Percentiles rank a stretch among this genome's conserved stretches.
These are phyloP conservation scores for Nigrograna mackinnonii DNA, from an alignment of 2,329 filamentous ascomycete species.

Conservation along the genomic window DNA sequence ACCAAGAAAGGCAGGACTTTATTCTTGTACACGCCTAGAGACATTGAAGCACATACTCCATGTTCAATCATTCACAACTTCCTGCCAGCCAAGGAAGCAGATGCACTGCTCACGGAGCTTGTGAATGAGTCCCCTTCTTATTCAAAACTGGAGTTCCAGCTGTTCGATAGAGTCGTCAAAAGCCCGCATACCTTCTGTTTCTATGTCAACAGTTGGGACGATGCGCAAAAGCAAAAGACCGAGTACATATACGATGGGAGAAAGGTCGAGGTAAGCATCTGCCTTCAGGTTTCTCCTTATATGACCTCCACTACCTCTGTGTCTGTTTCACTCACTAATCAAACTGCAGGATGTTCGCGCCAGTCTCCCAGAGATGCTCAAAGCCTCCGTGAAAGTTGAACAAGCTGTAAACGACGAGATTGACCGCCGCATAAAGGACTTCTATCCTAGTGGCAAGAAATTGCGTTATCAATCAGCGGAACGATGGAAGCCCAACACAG, in stretches of 20 bases:
- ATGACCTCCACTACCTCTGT: not conserved
- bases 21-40: constrained; percentile 78
- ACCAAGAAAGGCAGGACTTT: constrained; percentile 81
- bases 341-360: constrained; percentile 66
- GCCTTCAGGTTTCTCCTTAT: not conserved
- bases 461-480: constrained; percentile 75
- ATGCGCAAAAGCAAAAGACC: constrained; percentile 70
- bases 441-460: constrained; percentile 72
- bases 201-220: constrained; percentile 76
- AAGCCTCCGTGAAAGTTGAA: constrained; percentile 71
- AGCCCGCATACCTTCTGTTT: constrained; percentile 85
- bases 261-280: constrained; percentile 59
- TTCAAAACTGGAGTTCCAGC: constrained; percentile 72
- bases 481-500: constrained; percentile 82
- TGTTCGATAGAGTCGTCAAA: constrained; percentile 85
- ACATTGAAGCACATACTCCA: constrained; percentile 81
- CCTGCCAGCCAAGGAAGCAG: constrained; percentile 71
- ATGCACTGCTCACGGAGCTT: constrained; percentile 74
- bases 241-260: constrained; percentile 88
- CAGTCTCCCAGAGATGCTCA: constrained; percentile 73
- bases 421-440: constrained; percentile 67
- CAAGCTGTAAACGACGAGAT: constrained; percentile 78
- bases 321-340: not conserved
- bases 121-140: constrained; percentile 74
- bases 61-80: constrained; percentile 95